A percentile compares a stretch with the other conserved stretches of the same genome.
These are phyloP conservation scores for Talaromyces sp. DNA, from an alignment of 2,329 filamentous ascomycete species.

Conservation along the genomic window DNA sequence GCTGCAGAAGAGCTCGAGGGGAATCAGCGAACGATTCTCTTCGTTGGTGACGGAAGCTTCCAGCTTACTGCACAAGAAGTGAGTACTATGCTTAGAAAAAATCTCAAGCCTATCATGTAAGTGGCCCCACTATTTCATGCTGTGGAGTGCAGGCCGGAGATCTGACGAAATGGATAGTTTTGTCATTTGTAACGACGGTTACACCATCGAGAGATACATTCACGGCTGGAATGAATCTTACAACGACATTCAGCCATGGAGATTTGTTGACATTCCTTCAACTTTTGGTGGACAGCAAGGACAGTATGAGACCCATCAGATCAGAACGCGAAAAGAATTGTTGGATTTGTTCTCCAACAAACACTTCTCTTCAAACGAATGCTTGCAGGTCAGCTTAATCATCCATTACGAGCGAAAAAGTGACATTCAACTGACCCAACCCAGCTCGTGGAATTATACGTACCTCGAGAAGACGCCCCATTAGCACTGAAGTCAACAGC, in stretches of 20 bases:
- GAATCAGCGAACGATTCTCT: conserved; percentile 51
- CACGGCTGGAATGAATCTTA: conserved; percentile 74
- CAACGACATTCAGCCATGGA: conserved; percentile 74
- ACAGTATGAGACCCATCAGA: conserved; percentile 57
- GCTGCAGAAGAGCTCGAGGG: conserved; percentile 41
- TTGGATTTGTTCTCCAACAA: conserved; percentile 61
- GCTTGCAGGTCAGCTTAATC: conserved; percentile 33
- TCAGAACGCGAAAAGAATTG: conserved; percentile 66
- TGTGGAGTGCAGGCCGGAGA: neutral
- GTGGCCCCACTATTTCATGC: conserved; percentile 25
- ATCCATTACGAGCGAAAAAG: neutral
- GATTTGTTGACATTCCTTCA: conserved; percentile 63
- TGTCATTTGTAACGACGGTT: conserved; percentile 78
- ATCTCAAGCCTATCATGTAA: conserved; percentile 69
- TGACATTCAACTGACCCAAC: conserved; percentile 22
- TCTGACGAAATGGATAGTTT: conserved; percentile 44
- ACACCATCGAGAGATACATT: conserved; percentile 80
- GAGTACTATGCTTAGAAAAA: conserved; percentile 60
- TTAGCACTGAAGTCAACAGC: conserved; percentile 65
- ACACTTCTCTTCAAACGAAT: conserved; percentile 55
- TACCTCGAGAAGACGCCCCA: conserved; percentile 73
- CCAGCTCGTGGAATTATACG: conserved; percentile 74
- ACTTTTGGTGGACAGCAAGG: conserved; percentile 62
- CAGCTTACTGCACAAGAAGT: conserved; percentile 66
- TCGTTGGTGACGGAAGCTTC: conserved; percentile 63